A percentile compares a stretch with the other conserved stretches of the same genome.
Conservation (phyloP, 2,329 filamentous ascomycete genomes). For the Penicillium sp. region DNA sequence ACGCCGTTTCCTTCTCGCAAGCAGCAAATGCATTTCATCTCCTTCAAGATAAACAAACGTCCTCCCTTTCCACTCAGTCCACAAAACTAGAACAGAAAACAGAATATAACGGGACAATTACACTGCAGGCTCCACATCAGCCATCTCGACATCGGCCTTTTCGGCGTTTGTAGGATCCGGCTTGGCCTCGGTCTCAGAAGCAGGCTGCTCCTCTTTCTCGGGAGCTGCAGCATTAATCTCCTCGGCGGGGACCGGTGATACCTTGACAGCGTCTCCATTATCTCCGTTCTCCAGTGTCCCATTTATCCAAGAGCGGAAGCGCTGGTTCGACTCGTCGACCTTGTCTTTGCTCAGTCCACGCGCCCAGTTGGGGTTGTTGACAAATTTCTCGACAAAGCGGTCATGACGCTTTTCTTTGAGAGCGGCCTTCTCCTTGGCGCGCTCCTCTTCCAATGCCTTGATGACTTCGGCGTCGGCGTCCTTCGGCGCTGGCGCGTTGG, state of each 20-base stretch:
- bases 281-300: conserved; percentile 26
- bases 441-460: conserved; percentile 33
- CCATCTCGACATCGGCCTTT: conserved; percentile 24
- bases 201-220: conserved; percentile 22
- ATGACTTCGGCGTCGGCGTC: conserved; percentile 19
- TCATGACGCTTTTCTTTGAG: conserved; percentile 47
- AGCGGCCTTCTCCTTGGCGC: conserved; percentile 35
- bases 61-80: background rate
- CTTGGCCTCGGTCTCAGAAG: conserved; percentile 13
- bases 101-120: background rate
- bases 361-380: conserved; percentile 55
- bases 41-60: background rate
- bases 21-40: conserved; percentile 11
- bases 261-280: background rate
- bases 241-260: conserved; percentile 9
- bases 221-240: conserved; percentile 2
- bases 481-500: conserved; percentile 22
- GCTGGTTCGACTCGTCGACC: conserved; percentile 49
- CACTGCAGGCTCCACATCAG: conserved; percentile 30
- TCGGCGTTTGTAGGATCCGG: conserved; percentile 9
- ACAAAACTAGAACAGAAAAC: background rate
- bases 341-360: conserved; percentile 51
- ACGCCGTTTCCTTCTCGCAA: conserved; percentile 13
- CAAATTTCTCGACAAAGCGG: conserved; percentile 53
- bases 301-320: conserved; percentile 50